Percentiles rank a stretch among this genome's conserved stretches.
phyloP scores from a whole-genome alignment of 2,329 filamentous ascomycete genomes.

The Botryosphaeria dothidea region DNA sequence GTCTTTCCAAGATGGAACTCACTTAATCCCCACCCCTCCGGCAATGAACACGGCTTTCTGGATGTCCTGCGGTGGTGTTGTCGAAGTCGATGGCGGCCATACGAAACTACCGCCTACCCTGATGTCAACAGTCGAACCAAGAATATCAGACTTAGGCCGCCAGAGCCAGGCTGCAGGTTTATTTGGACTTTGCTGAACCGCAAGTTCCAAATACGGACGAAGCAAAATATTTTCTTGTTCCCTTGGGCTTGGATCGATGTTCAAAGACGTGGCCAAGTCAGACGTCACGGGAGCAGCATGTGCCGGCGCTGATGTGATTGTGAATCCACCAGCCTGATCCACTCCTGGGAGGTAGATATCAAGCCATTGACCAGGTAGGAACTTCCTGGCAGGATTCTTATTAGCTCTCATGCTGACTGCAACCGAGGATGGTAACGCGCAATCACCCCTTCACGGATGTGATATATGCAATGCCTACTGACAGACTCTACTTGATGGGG shows the following conservation, averaged over 20 bases:
- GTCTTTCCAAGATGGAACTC: constrained; percentile 28
- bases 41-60: constrained; percentile 72
- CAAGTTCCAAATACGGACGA: constrained; percentile 69
- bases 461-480: no score
- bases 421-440: no score
- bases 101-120: constrained; percentile 80
- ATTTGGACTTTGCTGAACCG: constrained; percentile 74
- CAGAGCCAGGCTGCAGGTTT: constrained; percentile 78
- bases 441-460: no score
- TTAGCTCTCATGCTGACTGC: background rate
- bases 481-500: no score
- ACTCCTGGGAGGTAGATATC: constrained; percentile 75
- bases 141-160: constrained; percentile 56
- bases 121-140: constrained; percentile 62
- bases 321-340: constrained; percentile 78
- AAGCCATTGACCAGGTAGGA: constrained; percentile 84
- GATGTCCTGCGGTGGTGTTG: constrained; percentile 37
- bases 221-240: background rate
- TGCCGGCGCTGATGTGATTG: constrained; percentile 74
- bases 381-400: constrained; percentile 47
- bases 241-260: constrained; percentile 2
- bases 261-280: constrained; percentile 22
- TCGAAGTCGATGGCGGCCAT: constrained; percentile 66
- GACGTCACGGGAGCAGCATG: constrained; percentile 20
- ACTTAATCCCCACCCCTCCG: constrained; percentile 82